Evolutionary conservation across 208 protist genomes (phyloP), one percentile per base, ranked within the genome.

Genomic region (Leishmania braziliensis): DNA sequence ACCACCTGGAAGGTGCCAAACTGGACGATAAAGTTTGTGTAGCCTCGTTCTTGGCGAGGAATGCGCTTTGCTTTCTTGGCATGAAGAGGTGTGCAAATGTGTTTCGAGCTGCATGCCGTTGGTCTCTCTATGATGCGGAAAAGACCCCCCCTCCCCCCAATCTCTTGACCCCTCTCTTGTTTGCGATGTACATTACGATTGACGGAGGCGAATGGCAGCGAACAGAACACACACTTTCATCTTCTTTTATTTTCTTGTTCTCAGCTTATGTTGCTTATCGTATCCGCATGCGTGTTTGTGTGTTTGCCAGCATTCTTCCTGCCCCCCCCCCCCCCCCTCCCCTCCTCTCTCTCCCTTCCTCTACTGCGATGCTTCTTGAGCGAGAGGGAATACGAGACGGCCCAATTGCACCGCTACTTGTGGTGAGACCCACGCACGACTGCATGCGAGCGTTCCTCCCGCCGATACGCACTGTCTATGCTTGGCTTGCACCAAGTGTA

Each of bases 1-100:
- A 92, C 90, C 26, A 93, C 94, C 36, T 98, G 96, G 95, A 98
- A 97, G 82, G 51, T 96, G 36, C 87, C 89, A 18, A 66, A 80
- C n/a, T 95, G 89, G 86, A 87, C 79, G 5, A 65, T 87, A 43
- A 68, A 75, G 46, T 83, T 84, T 60, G 84, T 88, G n/a, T 82
- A 76, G 36, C n/a, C 23, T 20, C 26, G 9, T 23, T 75, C 71
- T 60, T 39, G 20, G 71, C 46, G 43, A 26, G 39, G 20, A n/a
- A 46, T 6, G 20, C 23, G 33, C 46, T 29, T 72, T 72, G 36
- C 26, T 72, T 53, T 50, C 3, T 23, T 5, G 18, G 18, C 68
- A 16, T 51, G 46, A 33, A 73, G 6, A 16, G 23, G 26, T 10
- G 58, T 63, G 23, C 20, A n/a, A 26, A 72, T 9, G 12, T 20